Evolutionary conservation across 768 basidiomycete species (phyloP).

Genomic region (Phylloporus scabripes): DNA sequence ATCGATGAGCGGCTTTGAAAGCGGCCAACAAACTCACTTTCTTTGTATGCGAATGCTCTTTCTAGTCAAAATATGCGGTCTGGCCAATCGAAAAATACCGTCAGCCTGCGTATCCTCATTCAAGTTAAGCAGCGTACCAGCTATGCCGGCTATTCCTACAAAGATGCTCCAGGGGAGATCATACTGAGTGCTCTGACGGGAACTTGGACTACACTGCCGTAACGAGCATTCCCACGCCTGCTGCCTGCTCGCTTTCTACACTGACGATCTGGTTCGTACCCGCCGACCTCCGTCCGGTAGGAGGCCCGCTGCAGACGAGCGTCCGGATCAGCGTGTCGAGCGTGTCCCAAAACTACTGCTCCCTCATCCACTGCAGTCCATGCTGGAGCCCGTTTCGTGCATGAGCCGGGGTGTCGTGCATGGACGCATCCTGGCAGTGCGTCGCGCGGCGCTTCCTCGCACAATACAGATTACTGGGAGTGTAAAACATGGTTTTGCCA

Average conservation of each 20-base stretch:
- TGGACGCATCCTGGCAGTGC: slow-evolving; percentile 62
- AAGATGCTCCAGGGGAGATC: slow-evolving; percentile 26
- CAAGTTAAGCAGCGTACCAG: slow-evolving; percentile 1
- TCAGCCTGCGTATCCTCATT: background rate
- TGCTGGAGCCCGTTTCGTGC: slow-evolving; percentile 76
- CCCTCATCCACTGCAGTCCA: slow-evolving; percentile 65
- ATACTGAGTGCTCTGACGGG: too few relatives aligned
- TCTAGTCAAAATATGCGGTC: slow-evolving; percentile 6
- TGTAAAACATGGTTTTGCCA: slow-evolving; percentile 77
- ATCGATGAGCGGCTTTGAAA: too few relatives aligned
- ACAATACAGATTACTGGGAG: slow-evolving; percentile 73
- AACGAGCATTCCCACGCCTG: too few relatives aligned
- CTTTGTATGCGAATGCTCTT: slow-evolving; percentile 6
- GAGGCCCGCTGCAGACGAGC: slow-evolving; percentile 33
- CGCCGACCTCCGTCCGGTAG: slow-evolving; percentile 56
- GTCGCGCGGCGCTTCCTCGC: slow-evolving; percentile 55
- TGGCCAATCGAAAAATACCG: slow-evolving; percentile 12
- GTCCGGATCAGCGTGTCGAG: slow-evolving; percentile 51
- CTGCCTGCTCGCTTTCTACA: slow-evolving; percentile 85
- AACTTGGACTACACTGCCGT: too few relatives aligned
- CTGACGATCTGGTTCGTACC: slow-evolving; percentile 86
- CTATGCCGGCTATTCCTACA: slow-evolving; percentile 28
- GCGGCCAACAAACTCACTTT: slow-evolving; percentile 16
- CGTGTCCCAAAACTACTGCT: slow-evolving; percentile 39
- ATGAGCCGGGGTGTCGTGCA: slow-evolving; percentile 54